phyloP scores from a whole-genome alignment of 768 basidiomycete species.

The Sarcomyxa edulis region DNA sequence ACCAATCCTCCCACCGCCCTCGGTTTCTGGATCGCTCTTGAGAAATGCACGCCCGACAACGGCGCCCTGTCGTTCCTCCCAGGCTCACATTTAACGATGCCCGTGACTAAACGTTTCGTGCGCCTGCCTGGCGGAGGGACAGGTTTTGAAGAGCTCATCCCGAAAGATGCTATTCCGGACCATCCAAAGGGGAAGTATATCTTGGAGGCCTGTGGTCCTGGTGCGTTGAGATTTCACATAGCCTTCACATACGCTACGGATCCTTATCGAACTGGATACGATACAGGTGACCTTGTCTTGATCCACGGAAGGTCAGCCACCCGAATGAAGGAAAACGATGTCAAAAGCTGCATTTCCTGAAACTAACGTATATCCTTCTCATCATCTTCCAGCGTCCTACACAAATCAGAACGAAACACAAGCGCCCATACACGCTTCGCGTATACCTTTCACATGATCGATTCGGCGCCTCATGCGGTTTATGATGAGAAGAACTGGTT shows the following conservation, averaged over 20 bases:
- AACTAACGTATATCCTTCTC: too few relatives aligned
- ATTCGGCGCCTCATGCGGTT: constrained; percentile 58
- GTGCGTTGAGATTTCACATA: constrained; percentile 27
- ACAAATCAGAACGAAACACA: constrained; percentile 86
- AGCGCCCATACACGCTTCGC: constrained; percentile 81
- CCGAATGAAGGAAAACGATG: too few relatives aligned
- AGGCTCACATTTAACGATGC: constrained; percentile 76
- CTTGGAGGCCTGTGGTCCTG: constrained; percentile 69
- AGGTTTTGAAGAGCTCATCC: constrained; percentile 65
- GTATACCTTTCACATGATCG: constrained; percentile 96
- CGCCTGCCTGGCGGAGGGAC: constrained; percentile 74
- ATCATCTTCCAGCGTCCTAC: constrained; percentile 71
- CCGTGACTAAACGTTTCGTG: constrained; percentile 82
- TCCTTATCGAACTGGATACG: background rate
- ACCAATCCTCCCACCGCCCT: constrained; percentile 89
- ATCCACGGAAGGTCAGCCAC: constrained; percentile 96
- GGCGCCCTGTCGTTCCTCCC: constrained; percentile 88
- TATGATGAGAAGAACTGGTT: constrained; percentile 96
- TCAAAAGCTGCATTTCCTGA: too few relatives aligned
- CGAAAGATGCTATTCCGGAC: constrained; percentile 25
- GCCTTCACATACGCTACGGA: background rate
- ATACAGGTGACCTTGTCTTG: constrained; percentile 78
- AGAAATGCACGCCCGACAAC: constrained; percentile 76
- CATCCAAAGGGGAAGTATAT: constrained; percentile 43
- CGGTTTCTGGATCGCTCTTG: constrained; percentile 96